Percentiles rank a stretch among this genome's conserved stretches.
phyloP scores from a whole-genome alignment of 495 filamentous ascomycete species.

The Penicillium arizonense region DNA sequence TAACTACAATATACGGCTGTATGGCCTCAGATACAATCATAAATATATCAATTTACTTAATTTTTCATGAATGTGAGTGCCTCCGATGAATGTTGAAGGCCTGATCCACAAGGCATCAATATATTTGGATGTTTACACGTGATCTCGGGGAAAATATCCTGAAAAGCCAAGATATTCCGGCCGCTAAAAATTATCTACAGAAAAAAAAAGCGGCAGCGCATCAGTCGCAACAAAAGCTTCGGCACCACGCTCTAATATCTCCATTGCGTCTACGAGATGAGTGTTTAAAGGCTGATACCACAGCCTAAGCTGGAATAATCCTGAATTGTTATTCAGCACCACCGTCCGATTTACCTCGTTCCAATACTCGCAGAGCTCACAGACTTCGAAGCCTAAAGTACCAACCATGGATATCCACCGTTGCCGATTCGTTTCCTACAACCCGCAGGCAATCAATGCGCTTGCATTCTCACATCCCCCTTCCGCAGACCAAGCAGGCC shows the following conservation, averaged over 20 bases:
- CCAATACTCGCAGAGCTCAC: slow-evolving; percentile 10
- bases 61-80: background rate
- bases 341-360: slow-evolving; percentile 11
- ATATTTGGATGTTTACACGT: slow-evolving; percentile 8
- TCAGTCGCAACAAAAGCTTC: slow-evolving; percentile 19
- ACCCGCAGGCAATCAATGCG: slow-evolving; percentile 87
- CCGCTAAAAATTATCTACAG: slow-evolving; percentile 36
- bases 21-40: too few relatives aligned
- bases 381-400: slow-evolving; percentile 15
- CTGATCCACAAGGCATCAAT: slow-evolving; percentile 7
- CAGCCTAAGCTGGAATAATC: slow-evolving; percentile 22
- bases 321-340: slow-evolving; percentile 18
- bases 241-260: slow-evolving; percentile 14
- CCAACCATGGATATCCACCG: slow-evolving; percentile 88
- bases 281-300: slow-evolving; percentile 31
- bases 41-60: too few relatives aligned
- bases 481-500: slow-evolving; percentile 48
- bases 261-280: slow-evolving; percentile 29
- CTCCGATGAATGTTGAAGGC: background rate
- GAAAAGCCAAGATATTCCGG: slow-evolving; percentile 24
- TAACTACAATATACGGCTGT: too few relatives aligned
- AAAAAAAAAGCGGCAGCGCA: slow-evolving; percentile 28
- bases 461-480: slow-evolving; percentile 87
- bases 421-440: slow-evolving; percentile 95
- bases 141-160: slow-evolving; percentile 13